phyloP scores from a whole-genome alignment of 83 land plant genomes.

The Picea mariana region DNA sequence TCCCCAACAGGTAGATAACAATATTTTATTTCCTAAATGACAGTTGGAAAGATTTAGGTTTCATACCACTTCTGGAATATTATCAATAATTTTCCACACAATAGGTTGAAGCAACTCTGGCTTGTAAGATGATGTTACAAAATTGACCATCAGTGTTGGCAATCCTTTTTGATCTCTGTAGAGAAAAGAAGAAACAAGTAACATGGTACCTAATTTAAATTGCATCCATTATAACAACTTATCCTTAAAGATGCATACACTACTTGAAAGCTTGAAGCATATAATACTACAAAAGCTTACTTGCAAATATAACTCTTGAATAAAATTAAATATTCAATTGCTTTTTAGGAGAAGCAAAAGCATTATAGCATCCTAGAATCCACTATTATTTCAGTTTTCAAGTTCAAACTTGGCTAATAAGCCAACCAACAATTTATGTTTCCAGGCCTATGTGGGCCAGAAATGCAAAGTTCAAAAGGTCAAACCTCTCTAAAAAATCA shows the following conservation, averaged over 20 bases:
- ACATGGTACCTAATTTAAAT: not conserved
- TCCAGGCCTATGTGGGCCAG: too few species aligned
- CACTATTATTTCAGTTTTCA: not conserved
- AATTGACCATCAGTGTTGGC: constrained; percentile 86
- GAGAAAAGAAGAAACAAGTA: not conserved
- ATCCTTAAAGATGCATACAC: not conserved
- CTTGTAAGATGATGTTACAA: constrained; percentile 83
- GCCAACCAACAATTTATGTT: too few species aligned
- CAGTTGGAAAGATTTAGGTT: not conserved
- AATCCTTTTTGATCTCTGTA: constrained; percentile 65
- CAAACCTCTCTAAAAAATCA: too few species aligned
- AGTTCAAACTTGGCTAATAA: not conserved
- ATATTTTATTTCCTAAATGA: not conserved
- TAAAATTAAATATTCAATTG: not conserved
- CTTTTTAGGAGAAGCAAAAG: too few species aligned
- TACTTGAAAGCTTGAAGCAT: not conserved
- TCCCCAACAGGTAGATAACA: not conserved
- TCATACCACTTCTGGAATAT: constrained; percentile 82
- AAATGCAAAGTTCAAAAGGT: too few species aligned
- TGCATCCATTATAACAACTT: not conserved
- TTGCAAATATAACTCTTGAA: not conserved
- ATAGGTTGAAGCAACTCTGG: constrained; percentile 78
- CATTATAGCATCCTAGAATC: not conserved
- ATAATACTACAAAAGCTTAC: not conserved
- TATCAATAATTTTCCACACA: constrained; percentile 49